Percentiles rank a stretch among this genome's conserved stretches.
Conservation (phyloP, 805 yeast genomes). For the Kuraishia hungarica region DNA sequence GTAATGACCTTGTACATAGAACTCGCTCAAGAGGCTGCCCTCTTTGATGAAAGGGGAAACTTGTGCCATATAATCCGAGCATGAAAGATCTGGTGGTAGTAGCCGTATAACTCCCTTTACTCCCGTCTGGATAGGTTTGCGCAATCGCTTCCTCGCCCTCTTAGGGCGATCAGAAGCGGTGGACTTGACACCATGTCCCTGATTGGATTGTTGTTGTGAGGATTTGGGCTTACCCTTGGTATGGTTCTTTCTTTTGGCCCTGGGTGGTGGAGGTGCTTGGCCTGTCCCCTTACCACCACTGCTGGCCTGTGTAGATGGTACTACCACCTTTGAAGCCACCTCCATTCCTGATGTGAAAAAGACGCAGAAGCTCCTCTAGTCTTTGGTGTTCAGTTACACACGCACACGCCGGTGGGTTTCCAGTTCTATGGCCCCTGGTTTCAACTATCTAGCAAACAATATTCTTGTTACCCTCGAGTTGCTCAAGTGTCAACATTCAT, state of each 20-base stretch:
- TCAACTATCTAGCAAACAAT: no score
- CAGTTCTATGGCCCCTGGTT: no score
- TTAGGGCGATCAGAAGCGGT: not conserved
- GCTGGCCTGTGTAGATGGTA: not conserved
- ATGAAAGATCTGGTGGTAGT: slow-evolving; percentile 31
- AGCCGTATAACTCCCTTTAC: slow-evolving; percentile 29
- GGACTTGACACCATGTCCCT: not conserved
- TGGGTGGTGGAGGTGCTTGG: not conserved
- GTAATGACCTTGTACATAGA: slow-evolving; percentile 33
- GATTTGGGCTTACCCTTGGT: not conserved
- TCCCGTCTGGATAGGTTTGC: not conserved
- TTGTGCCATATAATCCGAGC: slow-evolving; percentile 18
- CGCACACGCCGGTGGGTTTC: no score
- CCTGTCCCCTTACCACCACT: not conserved
- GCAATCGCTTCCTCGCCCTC: not conserved
- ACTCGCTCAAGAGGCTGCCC: slow-evolving; percentile 7
- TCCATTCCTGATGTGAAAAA: not conserved
- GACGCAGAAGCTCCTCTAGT: not conserved
- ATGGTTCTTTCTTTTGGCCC: not conserved
- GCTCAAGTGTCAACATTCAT: no score
- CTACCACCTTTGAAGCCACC: not conserved
- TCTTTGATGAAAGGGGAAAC: not conserved
- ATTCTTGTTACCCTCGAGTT: no score
- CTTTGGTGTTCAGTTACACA: no score
- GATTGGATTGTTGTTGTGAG: not conserved